Percentiles rank a stretch among this genome's conserved stretches.
Evolutionary conservation across 495 filamentous ascomycete species (phyloP).

Genomic region (Polyplosphaeria fusca): DNA sequence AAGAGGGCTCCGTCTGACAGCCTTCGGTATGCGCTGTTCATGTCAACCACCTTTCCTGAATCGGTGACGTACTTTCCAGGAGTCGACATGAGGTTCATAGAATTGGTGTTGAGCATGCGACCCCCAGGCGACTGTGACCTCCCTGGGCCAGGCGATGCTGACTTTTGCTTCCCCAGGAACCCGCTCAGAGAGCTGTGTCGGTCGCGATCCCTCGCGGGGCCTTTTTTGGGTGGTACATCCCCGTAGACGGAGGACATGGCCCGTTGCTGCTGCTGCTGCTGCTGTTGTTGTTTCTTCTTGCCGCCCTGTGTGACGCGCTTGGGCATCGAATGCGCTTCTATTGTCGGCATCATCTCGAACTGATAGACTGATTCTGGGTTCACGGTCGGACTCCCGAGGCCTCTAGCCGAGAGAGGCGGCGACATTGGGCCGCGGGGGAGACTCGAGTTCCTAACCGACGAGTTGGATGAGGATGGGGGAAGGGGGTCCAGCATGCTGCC

Average conservation of each 20-base stretch:
- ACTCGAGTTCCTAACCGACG: constrained; percentile 1
- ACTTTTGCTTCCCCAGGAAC: constrained; percentile 50
- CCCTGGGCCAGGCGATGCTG: constrained; percentile 56
- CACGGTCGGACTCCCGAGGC: constrained; percentile 19
- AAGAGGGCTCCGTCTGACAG: constrained; percentile 64
- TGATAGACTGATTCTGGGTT: constrained; percentile 37
- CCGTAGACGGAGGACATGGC: constrained; percentile 45
- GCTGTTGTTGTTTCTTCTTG: constrained; percentile 30
- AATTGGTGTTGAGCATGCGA: constrained; percentile 43
- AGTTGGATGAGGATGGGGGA: constrained; percentile 3
- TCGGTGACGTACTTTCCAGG: constrained; percentile 47
- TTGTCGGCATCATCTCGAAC: constrained; percentile 39
- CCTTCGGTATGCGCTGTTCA: constrained; percentile 57
- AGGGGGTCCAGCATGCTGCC: constrained; percentile 31
- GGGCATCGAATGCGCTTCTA: constrained; percentile 36
- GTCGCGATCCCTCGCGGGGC: constrained; percentile 39
- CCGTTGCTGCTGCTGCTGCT: constrained; percentile 22
- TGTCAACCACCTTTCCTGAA: constrained; percentile 54
- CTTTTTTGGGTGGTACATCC: constrained; percentile 43
- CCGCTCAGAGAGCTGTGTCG: constrained; percentile 51
- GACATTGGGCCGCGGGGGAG: constrained; percentile 16
- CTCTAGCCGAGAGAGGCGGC: constrained; percentile 20
- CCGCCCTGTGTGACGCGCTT: constrained; percentile 39
- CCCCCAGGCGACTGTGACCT: constrained; percentile 60
- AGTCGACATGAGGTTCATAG: constrained; percentile 41